Base-by-base conservation (phyloP, 108 stramenopile genomes). In the Stephanodiscus minutulus region DNA sequence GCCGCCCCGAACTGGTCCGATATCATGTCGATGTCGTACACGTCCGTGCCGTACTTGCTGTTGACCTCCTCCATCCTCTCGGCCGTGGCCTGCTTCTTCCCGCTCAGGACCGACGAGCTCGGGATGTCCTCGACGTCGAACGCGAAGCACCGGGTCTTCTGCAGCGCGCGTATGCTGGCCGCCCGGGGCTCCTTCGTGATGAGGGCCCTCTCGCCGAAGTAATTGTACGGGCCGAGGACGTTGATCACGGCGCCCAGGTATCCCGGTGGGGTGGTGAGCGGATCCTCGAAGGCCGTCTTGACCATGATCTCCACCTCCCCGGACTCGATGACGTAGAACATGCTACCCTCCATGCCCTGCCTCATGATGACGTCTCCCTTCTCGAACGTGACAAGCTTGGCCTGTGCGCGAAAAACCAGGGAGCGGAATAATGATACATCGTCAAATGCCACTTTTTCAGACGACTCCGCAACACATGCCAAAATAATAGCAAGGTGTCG, bases 121-220 rank as follows among this genome's bases (percentile, higher is more conserved):
- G 93, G 93, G 43, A 94, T 91, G 39, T 89, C 89, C 44, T 88
- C 75, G 21, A 83, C 61, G 25, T 92, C 87, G 63, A 92, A 90
- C 27, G 88, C 86, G 64, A 86, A 86, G 57, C 86, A 87, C 12
- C 76, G 59, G 7, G 88, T 89, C 21, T 81, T 82, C 20, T 79
- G 79, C 68, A 66, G 52, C 1, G 93, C 91, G 9, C 88, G 88
- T 46, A 96, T 90, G 67, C 83, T 91, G 0, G 96, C 96, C 13
- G 96, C 96, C 5, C 96, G 88, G 3, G 92, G 93, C 73, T 96
- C 93, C 31, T 90, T 86, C 0, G 96, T 96, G 39, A 96, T 88
- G 21, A 96, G 73, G 25, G 91, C 83, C n/a, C 92, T 84, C 83
- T 96, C 96, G 17, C 96, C 96, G 74, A 96, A 96, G 70, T 84